phyloP scores from a whole-genome alignment of 345 rosid species.

The Heritiera littoralis region DNA sequence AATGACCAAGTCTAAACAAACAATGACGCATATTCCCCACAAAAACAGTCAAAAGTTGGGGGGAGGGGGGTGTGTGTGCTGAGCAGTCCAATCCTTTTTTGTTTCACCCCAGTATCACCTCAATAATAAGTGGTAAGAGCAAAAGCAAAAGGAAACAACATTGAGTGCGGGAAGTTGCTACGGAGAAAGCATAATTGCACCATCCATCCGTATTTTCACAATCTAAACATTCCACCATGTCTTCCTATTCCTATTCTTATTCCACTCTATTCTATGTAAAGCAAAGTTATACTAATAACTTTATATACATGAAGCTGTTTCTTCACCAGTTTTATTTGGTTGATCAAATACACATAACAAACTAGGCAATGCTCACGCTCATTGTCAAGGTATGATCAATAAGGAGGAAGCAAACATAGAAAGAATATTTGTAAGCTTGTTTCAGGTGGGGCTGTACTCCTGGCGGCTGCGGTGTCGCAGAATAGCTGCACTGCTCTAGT shows the following conservation, averaged over 20 bases:
- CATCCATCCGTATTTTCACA: not conserved
- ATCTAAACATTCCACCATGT: constrained; percentile 21
- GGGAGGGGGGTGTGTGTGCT: too few relatives aligned
- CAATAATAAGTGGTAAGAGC: constrained; percentile 31
- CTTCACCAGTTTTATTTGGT: constrained; percentile 13
- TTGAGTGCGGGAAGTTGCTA: constrained; percentile 18
- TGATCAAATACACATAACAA: constrained; percentile 9
- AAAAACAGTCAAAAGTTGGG: constrained; percentile 18
- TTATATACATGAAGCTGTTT: constrained; percentile 2
- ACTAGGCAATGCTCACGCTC: not conserved
- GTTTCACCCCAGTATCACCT: constrained; percentile 20
- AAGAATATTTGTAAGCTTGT: not conserved
- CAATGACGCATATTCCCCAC: constrained; percentile 10
- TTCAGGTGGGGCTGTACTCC: constrained; percentile 34
- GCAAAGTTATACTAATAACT: not conserved
- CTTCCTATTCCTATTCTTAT: not conserved
- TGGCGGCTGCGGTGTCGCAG: constrained; percentile 63
- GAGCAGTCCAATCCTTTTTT: not conserved
- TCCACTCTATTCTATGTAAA: constrained; percentile 30
- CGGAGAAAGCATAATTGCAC: too few relatives aligned
- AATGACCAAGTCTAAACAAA: too few relatives aligned
- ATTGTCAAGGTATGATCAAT: not conserved
- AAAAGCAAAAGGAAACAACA: constrained; percentile 27
- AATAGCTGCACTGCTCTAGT: constrained; percentile 65
- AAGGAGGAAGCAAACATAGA: not conserved